Conservation (phyloP, 2,329 filamentous ascomycete genomes). For the Rhynchosporium secalis region DNA sequence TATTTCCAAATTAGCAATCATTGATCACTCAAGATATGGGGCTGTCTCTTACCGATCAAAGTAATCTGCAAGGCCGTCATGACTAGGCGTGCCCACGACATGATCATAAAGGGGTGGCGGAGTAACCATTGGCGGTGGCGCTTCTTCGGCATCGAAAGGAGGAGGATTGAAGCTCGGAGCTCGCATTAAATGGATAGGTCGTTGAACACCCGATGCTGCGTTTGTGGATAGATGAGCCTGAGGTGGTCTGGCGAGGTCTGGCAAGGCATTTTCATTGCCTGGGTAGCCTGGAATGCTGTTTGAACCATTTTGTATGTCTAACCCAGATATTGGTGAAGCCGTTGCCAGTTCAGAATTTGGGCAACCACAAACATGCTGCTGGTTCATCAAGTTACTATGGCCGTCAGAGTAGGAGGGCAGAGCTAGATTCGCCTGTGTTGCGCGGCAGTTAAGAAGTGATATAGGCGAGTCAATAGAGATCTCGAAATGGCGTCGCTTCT, state of each 20-base stretch:
- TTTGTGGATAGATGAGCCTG: slow-evolving; percentile 48
- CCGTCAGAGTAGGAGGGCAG: slow-evolving; percentile 67
- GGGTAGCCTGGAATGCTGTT: slow-evolving; percentile 1
- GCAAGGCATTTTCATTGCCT: slow-evolving; percentile 17
- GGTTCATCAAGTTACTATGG: slow-evolving; percentile 43
- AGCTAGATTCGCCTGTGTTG: slow-evolving; percentile 68
- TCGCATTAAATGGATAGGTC: slow-evolving; percentile 66
- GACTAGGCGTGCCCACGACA: slow-evolving; percentile 55
- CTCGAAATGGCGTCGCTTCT: slow-evolving; percentile 70
- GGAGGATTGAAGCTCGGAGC: slow-evolving; percentile 70
- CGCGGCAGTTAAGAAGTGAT: slow-evolving; percentile 71
- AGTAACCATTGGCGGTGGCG: slow-evolving; percentile 67
- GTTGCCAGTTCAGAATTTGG: slow-evolving; percentile 54
- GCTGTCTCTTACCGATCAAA: slow-evolving; percentile 61
- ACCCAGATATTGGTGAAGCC: slow-evolving; percentile 42
- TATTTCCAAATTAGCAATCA: slow-evolving; percentile 21
- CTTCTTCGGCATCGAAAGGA: slow-evolving; percentile 66
- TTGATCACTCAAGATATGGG: not conserved
- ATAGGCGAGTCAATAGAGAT: slow-evolving; percentile 78
- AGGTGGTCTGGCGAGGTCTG: slow-evolving; percentile 46
- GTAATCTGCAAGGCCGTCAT: slow-evolving; percentile 65
- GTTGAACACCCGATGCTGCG: slow-evolving; percentile 30
- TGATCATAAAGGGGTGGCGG: slow-evolving; percentile 69
- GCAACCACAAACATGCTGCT: slow-evolving; percentile 58
- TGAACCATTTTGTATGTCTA: slow-evolving; percentile 3